Evolutionary conservation across 768 basidiomycete genomes (phyloP).

Genomic region (Mycena vulgaris): DNA sequence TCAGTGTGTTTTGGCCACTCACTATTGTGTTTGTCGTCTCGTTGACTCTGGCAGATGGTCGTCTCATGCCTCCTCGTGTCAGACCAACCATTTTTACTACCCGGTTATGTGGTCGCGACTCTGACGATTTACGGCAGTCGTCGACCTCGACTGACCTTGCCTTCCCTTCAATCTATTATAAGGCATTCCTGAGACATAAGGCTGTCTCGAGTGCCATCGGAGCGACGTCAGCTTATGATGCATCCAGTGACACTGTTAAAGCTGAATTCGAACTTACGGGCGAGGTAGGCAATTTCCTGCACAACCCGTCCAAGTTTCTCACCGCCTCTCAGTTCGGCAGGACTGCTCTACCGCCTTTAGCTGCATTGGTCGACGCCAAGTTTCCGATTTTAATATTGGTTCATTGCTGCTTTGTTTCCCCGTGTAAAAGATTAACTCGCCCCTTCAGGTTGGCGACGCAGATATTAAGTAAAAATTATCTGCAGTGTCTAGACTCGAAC

Average conservation of each 20-base stretch:
- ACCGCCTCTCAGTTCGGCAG: slow-evolving; percentile 46
- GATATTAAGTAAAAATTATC: slow-evolving; percentile 50
- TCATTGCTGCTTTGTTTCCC: slow-evolving; percentile 11
- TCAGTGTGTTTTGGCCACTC: slow-evolving; percentile 54
- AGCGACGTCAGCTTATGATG: slow-evolving; percentile 50
- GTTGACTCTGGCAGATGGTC: neutral
- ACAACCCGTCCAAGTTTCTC: neutral
- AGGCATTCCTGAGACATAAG: slow-evolving; percentile 48
- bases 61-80: neutral
- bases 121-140: slow-evolving; percentile 32
- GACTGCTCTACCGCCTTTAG: slow-evolving; percentile 50
- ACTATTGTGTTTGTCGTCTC: slow-evolving; percentile 56
- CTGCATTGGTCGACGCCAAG: slow-evolving; percentile 50
- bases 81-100: slow-evolving; percentile 8
- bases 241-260: slow-evolving; percentile 47
- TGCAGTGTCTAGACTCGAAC: neutral
- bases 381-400: slow-evolving; percentile 57
- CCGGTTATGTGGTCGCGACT: slow-evolving; percentile 17
- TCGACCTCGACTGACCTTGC: slow-evolving; percentile 51
- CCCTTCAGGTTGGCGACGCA: slow-evolving; percentile 50
- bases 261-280: slow-evolving; percentile 48
- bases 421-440: neutral
- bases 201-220: slow-evolving; percentile 56
- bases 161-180: slow-evolving; percentile 59
- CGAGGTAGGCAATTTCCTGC: slow-evolving; percentile 39